Evolutionary conservation across 192 early-diverging fungal genomes (phyloP).

Genomic region (Jimgerdemannia lactiflua): DNA sequence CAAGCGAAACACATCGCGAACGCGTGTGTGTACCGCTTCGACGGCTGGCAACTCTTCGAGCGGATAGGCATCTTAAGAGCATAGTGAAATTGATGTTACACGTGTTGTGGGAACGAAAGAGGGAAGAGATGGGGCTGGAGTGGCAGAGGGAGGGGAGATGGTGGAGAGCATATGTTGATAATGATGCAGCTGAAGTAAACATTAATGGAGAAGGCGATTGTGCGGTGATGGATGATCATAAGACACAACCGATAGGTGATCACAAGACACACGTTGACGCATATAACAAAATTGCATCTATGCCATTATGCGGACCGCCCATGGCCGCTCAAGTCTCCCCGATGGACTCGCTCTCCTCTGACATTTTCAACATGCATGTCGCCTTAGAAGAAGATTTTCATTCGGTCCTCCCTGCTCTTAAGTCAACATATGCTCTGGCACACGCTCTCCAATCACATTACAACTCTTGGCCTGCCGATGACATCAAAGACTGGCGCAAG

Average conservation of each 20-base stretch:
- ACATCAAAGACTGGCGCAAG: slow-evolving; percentile 55
- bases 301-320: not conserved
- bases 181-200: not conserved
- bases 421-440: slow-evolving; percentile 35
- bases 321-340: not conserved
- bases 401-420: not conserved
- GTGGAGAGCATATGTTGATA: not conserved
- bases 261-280: too few relatives aligned
- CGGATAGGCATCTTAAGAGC: slow-evolving; percentile 59
- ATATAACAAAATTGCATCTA: too few relatives aligned
- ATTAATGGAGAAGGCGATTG: not conserved
- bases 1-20: slow-evolving; percentile 21
- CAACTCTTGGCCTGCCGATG: slow-evolving; percentile 54
- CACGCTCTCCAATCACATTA: slow-evolving; percentile 56
- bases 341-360: slow-evolving; percentile 1
- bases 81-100: slow-evolving; percentile 55
- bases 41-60: slow-evolving; percentile 57
- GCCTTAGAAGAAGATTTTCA: not conserved
- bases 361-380: not conserved
- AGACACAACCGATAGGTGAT: not conserved
- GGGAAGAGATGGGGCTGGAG: slow-evolving; percentile 5
- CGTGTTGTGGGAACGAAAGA: slow-evolving; percentile 38
- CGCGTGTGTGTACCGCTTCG: slow-evolving; percentile 49
- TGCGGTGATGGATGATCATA: not conserved
- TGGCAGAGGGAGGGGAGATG: slow-evolving; percentile 8